Conservation (phyloP, 805 yeast species). For the Hanseniaspora taiwanica region DNA sequence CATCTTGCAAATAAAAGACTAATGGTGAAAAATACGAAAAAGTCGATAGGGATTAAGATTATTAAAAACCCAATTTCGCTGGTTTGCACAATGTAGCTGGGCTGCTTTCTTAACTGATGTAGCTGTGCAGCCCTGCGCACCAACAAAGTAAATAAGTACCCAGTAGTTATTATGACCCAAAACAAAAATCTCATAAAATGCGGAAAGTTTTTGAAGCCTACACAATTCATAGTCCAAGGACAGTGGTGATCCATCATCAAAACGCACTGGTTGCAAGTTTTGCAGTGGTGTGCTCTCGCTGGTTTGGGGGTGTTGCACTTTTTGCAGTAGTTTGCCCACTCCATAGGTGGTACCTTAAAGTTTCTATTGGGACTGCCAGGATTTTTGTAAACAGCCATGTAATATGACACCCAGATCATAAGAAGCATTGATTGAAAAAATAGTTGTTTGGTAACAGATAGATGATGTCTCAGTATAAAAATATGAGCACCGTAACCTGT, state of each 20-base stretch:
- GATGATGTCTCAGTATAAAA: slow-evolving; percentile 36
- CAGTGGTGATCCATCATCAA: slow-evolving; percentile 87
- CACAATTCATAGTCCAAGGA: slow-evolving; percentile 90
- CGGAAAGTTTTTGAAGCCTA: slow-evolving; percentile 66
- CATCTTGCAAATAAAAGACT: slow-evolving; percentile 49
- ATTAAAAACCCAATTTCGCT: slow-evolving; percentile 43
- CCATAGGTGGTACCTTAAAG: slow-evolving; percentile 30
- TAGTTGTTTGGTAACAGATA: slow-evolving; percentile 28
- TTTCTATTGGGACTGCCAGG: slow-evolving; percentile 59
- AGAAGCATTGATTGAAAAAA: slow-evolving; percentile 34
- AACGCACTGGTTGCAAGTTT: slow-evolving; percentile 60
- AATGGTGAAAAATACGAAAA: slow-evolving; percentile 50
- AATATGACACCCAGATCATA: slow-evolving; percentile 64
- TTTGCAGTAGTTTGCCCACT: slow-evolving; percentile 58
- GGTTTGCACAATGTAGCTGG: slow-evolving; percentile 41
- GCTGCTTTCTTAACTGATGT: slow-evolving; percentile 38
- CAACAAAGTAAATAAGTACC: slow-evolving; percentile 32
- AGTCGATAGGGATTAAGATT: slow-evolving; percentile 38
- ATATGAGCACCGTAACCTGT: slow-evolving; percentile 53
- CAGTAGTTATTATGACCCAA: slow-evolving; percentile 47
- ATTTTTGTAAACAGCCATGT: slow-evolving; percentile 44
- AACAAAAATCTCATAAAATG: slow-evolving; percentile 66
- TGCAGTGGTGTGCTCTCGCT: slow-evolving; percentile 78
- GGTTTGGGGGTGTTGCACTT: slow-evolving; percentile 70
- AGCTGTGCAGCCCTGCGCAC: slow-evolving; percentile 27